A percentile compares a stretch with the other conserved stretches of the same genome.
Evolutionary conservation across 2,329 filamentous ascomycete species (phyloP).

Genomic region (Piedraia hortae): DNA sequence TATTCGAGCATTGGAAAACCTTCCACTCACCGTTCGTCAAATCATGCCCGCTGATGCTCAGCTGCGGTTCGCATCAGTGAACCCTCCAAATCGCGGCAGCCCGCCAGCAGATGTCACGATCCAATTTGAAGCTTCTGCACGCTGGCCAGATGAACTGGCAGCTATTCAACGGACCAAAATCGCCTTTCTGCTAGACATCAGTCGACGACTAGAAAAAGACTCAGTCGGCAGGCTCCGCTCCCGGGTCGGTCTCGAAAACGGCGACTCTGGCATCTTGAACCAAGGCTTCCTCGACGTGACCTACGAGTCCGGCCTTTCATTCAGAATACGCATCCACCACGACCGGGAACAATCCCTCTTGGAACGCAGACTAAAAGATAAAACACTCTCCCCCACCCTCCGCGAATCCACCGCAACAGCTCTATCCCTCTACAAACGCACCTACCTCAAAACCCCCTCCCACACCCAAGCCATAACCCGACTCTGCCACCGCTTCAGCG

Average conservation of each 20-base stretch:
- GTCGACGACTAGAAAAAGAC: constrained; percentile 35
- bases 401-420: constrained; percentile 43
- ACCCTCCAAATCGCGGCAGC: constrained; percentile 21
- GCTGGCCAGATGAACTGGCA: constrained; percentile 76
- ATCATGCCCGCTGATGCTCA: constrained; percentile 44
- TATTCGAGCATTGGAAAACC: constrained; percentile 47
- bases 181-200: constrained; percentile 53
- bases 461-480: constrained; percentile 61
- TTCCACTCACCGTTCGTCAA: constrained; percentile 68
- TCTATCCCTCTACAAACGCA: constrained; percentile 41
- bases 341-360: constrained; percentile 64
- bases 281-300: constrained; percentile 58
- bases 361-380: constrained; percentile 51
- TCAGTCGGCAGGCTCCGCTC: constrained; percentile 32
- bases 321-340: constrained; percentile 67
- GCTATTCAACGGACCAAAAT: constrained; percentile 87
- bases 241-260: constrained; percentile 58
- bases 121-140: constrained; percentile 75
- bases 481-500: constrained; percentile 51
- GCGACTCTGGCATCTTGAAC: constrained; percentile 40
- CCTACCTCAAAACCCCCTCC: constrained; percentile 43
- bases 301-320: constrained; percentile 42
- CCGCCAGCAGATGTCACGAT: constrained; percentile 51
- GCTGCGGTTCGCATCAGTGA: constrained; percentile 44
- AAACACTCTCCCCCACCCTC: constrained; percentile 32